Percentiles rank a stretch among this genome's conserved stretches.
phyloP scores from a whole-genome alignment of 495 filamentous ascomycete genomes.

The Ramalina intermedia region DNA sequence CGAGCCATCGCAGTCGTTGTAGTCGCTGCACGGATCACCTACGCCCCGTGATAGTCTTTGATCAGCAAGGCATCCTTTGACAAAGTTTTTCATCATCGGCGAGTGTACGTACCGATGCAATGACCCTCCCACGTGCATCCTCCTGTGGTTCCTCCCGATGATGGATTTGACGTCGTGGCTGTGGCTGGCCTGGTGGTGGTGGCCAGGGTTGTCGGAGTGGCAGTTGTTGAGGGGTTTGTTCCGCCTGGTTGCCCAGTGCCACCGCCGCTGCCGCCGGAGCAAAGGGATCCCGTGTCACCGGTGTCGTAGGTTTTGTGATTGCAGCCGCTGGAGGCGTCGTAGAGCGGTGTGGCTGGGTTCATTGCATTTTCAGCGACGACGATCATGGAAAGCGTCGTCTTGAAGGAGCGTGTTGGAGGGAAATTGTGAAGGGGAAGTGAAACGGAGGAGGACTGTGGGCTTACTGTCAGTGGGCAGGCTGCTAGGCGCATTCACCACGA shows the following conservation, averaged over 20 bases:
- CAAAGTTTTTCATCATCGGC: too few species aligned
- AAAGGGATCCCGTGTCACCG: background rate
- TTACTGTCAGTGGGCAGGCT: constrained; percentile 6
- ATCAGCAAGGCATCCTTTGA: too few species aligned
- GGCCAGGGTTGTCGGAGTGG: background rate
- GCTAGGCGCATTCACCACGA: constrained; percentile 6
- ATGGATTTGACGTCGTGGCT: background rate
- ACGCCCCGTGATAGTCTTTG: too few species aligned
- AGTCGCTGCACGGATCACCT: too few species aligned
- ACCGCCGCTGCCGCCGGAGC: constrained; percentile 1
- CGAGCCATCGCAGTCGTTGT: too few species aligned
- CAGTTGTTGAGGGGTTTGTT: background rate
- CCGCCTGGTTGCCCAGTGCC: background rate
- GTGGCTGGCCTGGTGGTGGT: background rate
- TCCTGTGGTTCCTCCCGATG: background rate
- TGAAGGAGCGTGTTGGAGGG: background rate
- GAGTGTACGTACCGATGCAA: constrained; percentile 5
- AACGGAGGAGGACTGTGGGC: background rate
- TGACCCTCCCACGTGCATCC: constrained; percentile 10
- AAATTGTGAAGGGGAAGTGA: background rate
- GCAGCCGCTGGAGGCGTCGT: constrained; percentile 1
- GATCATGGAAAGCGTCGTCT: background rate
- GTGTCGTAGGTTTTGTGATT: constrained; percentile 1
- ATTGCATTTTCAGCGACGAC: background rate
- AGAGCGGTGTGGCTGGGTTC: background rate